Conservation (phyloP, 441 rosid species). For the Corymbia citriodora region DNA sequence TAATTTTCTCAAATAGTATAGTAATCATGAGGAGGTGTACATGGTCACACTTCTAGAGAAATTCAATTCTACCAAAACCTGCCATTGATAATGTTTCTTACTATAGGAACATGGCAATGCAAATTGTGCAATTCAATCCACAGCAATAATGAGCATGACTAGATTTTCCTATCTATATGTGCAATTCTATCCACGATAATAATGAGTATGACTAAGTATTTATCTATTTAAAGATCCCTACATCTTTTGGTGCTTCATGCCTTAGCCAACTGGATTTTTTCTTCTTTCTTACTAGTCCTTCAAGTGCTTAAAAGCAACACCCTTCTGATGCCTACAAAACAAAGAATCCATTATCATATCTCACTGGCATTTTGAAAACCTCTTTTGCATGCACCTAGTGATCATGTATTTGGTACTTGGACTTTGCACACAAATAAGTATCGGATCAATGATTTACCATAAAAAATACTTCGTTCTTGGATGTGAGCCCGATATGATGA, state of each 20-base stretch:
- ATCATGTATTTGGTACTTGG: neutral
- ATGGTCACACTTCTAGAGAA: neutral
- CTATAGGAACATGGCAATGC: neutral
- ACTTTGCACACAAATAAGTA: neutral
- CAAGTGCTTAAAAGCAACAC: neutral
- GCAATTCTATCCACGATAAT: neutral
- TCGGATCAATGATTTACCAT: neutral
- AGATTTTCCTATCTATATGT: neutral
- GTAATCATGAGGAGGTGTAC: neutral
- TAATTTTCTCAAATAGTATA: neutral
- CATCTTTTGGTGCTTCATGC: neutral
- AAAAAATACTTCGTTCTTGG: neutral
- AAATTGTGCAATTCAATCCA: neutral
- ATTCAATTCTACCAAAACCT: neutral
- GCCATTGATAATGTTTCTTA: neutral
- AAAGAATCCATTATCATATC: neutral
- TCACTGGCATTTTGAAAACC: neutral
- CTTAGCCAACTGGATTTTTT: neutral
- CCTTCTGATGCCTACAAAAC: neutral
- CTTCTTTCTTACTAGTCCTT: neutral
- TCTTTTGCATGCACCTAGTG: neutral
- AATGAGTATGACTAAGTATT: neutral
- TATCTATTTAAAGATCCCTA: neutral
- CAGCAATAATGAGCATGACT: neutral
- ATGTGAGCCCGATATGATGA: no score